phyloP scores from a whole-genome alignment of 805 yeast species.

The Starmerella stellata region DNA sequence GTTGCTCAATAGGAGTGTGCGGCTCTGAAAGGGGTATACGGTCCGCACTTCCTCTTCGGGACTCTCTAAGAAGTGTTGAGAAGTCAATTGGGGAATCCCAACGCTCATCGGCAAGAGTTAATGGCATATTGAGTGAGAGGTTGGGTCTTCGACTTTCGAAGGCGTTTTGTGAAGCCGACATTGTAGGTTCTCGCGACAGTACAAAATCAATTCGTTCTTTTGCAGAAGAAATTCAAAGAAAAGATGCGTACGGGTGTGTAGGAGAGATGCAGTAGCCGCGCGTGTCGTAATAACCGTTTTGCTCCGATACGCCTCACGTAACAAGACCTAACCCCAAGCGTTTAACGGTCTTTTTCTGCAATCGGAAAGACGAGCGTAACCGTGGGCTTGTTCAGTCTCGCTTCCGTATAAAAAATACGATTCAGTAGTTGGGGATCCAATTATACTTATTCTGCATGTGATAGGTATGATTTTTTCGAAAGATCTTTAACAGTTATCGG shows the following conservation, averaged over 20 bases:
- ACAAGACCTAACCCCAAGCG: not conserved
- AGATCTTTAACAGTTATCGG: too few species aligned
- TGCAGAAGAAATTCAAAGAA: not conserved
- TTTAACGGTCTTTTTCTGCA: not conserved
- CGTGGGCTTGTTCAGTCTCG: too few species aligned
- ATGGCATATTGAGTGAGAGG: not conserved
- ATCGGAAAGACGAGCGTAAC: too few species aligned
- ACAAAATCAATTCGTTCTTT: not conserved
- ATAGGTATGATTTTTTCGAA: too few species aligned
- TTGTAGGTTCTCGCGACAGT: too few species aligned
- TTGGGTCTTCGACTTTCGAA: not conserved
- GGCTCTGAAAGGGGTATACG: slow-evolving; percentile 9
- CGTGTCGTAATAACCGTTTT: not conserved
- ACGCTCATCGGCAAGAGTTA: not conserved
- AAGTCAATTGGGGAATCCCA: not conserved
- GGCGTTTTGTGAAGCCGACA: too few species aligned
- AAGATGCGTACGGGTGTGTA: not conserved
- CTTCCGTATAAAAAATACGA: too few species aligned
- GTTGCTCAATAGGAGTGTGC: slow-evolving; percentile 17
- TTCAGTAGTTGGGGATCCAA: too few species aligned
- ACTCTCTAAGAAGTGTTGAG: not conserved
- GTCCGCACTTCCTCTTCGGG: not conserved
- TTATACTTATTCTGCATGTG: not conserved
- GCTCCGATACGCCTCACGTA: not conserved
- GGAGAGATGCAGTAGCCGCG: not conserved